These are phyloP conservation scores for Globisporangium recalcitrans DNA, from an alignment of 352 stramenopile genomes.

Conservation along the genomic window DNA sequence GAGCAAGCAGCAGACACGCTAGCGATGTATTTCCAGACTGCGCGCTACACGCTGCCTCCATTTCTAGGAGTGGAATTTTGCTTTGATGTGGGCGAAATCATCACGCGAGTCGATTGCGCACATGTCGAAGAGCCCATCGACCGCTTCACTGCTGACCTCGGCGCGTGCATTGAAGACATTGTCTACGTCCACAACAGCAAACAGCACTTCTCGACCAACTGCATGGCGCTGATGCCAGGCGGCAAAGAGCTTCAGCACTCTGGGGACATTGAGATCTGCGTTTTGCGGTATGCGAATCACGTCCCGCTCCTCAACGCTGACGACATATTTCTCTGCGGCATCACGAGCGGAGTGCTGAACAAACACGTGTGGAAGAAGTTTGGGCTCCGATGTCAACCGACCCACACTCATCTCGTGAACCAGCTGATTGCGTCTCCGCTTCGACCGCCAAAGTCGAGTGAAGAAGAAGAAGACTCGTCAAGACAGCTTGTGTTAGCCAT, in stretches of 20 bases:
- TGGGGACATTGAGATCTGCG: conserved; percentile 42
- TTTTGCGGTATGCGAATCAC: conserved; percentile 76
- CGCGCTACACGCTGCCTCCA: conserved; percentile 50
- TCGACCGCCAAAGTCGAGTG: conserved; percentile 10
- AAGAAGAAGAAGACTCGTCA: conserved; percentile 5
- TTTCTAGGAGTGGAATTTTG: conserved; percentile 54
- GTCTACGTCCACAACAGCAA: conserved; percentile 37
- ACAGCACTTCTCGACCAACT: conserved; percentile 32
- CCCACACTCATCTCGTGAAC: conserved; percentile 36
- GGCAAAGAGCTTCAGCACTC: conserved; percentile 15
- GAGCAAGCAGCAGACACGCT: conserved; percentile 45
- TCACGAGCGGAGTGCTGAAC: conserved; percentile 34
- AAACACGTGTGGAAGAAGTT: conserved; percentile 53
- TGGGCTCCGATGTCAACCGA: conserved; percentile 36
- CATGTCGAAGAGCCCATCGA: conserved; percentile 46
- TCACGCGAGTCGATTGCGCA: conserved; percentile 31
- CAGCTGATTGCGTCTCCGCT: conserved; percentile 38
- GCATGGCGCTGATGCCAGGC: conserved; percentile 37
- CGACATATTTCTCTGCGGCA: conserved; percentile 52
- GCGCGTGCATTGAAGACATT: conserved; percentile 29
- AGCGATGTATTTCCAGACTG: conserved; percentile 62
- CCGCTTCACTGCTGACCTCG: conserved; percentile 49
- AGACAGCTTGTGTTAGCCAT: conserved; percentile 42
- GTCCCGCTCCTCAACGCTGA: conserved; percentile 55
- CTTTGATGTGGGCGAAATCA: conserved; percentile 39